A percentile compares a stretch with the other conserved stretches of the same genome.
phyloP scores from a whole-genome alignment of 345 rosid species.

The Acer saccharum region DNA sequence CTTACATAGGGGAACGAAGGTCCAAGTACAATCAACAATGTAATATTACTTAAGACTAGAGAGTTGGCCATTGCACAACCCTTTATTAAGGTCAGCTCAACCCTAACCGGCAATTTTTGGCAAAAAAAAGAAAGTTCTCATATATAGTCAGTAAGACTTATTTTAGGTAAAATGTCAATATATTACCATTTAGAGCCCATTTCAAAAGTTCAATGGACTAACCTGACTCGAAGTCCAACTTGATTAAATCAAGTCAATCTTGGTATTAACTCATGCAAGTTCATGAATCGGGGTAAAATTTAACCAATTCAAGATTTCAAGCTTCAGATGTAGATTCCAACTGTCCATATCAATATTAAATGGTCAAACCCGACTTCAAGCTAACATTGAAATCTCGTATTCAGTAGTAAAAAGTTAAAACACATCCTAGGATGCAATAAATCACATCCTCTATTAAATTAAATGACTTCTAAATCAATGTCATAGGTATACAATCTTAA shows the following conservation, averaged over 20 bases:
- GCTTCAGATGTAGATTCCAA: conserved; percentile 34
- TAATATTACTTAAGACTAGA: background rate
- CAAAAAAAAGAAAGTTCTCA: background rate
- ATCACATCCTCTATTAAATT: too few species aligned
- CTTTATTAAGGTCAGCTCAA: too few species aligned
- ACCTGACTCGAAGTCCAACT: conserved; percentile 33
- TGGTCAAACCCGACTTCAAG: conserved; percentile 22
- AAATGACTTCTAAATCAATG: too few species aligned
- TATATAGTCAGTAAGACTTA: background rate
- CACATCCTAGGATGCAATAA: background rate
- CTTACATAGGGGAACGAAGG: background rate
- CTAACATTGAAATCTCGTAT: conserved; percentile 4
- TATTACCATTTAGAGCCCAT: conserved; percentile 17
- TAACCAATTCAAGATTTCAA: conserved; percentile 36
- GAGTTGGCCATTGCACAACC: too few species aligned
- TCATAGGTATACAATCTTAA: background rate
- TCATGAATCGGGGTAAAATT: conserved; percentile 26
- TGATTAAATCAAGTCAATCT: conserved; percentile 39
- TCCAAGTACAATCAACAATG: background rate
- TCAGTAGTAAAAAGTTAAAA: background rate
- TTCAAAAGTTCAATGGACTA: conserved; percentile 27
- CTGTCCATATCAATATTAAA: conserved; percentile 29
- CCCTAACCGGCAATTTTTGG: background rate
- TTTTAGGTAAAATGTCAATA: conserved; percentile 1
- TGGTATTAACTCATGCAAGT: conserved; percentile 34